Base-by-base conservation (phyloP, 371 early-diverging fungal species). In the Syncephalastrum racemosum region DNA sequence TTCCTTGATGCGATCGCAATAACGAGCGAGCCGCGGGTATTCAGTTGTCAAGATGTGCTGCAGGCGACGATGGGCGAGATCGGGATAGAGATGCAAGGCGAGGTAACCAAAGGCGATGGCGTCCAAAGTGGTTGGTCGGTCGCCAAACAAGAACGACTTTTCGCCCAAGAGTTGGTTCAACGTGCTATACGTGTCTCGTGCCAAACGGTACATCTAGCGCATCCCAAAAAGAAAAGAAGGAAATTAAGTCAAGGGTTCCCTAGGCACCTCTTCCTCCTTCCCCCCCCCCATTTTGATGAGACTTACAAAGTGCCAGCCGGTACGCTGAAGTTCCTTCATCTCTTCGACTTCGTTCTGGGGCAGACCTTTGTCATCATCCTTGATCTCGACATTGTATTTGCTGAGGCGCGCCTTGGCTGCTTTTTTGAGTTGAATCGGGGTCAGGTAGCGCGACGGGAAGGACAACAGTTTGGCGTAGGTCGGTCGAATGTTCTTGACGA, bases 71-170 rank as follows among this genome's bases (percentile, higher is more conserved):
- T 87, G 83, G 2, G 89, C 79, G 40, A 90, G 67, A 15, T 85
- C 75, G 8, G 88, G 81, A 52, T 83, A 87, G 31, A 84, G 56
- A 39, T 87, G 83, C 43, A 84, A 66, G 5, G 88, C 75, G 12
- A 91, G 71, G 53, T 88, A 78, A 3, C 89, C 91, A 65, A 86
- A 91, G 10, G 75, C 82, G 40, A 89, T 70, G 13, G 85, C 81
- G 56, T 91, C 91, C 22, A 90, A 60, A 4, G 82, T 79, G 6
- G 83, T 73, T 3, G 89, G 79, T n/a, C 76, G 75, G 57, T 79
- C 70, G 3, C 88, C 90, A 72, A 90, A 86, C 68, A 90, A 82
- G 54, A 80, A 90, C 0, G 83, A 70, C 49, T 88, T 75, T 3
- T 74, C 68, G 16, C 77, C 85, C 10, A 90, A 62, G 66, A 81